Percentiles rank a stretch among this genome's conserved stretches.
Conservation (phyloP, 2,329 filamentous ascomycete genomes). For the Aspergillus fructus region DNA sequence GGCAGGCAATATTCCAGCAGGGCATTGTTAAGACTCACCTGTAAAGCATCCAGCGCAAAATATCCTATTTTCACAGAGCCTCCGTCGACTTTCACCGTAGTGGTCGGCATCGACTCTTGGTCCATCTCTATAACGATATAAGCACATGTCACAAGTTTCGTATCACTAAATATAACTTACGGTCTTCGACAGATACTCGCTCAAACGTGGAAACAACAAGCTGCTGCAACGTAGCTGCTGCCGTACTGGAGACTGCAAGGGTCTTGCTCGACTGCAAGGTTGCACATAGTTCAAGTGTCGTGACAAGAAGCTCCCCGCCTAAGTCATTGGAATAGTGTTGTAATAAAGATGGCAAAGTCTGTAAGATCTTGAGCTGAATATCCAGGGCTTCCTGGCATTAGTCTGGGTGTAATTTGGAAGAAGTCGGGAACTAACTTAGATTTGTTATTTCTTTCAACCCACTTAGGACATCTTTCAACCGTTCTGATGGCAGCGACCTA, state of each 20-base stretch:
- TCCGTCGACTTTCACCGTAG: constrained; percentile 66
- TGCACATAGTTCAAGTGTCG: constrained; percentile 85
- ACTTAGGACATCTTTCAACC: constrained; percentile 82
- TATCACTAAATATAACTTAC: constrained; percentile 47
- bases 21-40: constrained; percentile 47
- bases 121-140: constrained; percentile 20
- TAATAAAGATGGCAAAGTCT: constrained; percentile 82
- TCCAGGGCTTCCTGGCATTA: constrained; percentile 60
- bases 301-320: constrained; percentile 76
- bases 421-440: constrained; percentile 54
- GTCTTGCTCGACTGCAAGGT: constrained; percentile 89
- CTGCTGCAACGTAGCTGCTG: constrained; percentile 93
- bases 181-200: constrained; percentile 80
- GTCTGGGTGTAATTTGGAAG: constrained; percentile 8
- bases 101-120: constrained; percentile 56
- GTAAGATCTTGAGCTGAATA: constrained; percentile 92
- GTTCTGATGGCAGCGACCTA: constrained; percentile 72
- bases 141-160: constrained; percentile 1
- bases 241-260: constrained; percentile 90
- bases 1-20: background rate
- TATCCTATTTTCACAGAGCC: constrained; percentile 66
- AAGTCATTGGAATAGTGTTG: constrained; percentile 87
- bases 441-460: constrained; percentile 79
- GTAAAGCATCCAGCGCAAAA: constrained; percentile 81
- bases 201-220: constrained; percentile 91